These are phyloP conservation scores for Marchantia polymorpha DNA, from an alignment of 225 moss, liverwort and hornwort species.

Conservation along the genomic window DNA sequence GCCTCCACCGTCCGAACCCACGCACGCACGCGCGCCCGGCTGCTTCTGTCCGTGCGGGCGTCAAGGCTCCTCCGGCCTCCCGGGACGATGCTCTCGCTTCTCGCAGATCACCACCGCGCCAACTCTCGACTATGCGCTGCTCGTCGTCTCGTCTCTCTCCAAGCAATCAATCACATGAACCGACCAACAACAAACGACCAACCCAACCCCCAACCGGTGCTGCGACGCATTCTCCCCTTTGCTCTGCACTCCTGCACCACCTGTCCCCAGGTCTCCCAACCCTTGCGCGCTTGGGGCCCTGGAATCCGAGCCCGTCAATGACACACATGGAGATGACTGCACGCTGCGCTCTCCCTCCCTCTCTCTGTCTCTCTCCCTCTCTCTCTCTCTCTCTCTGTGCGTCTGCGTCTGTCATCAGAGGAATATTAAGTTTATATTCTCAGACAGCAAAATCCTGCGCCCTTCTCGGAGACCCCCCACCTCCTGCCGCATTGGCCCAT, in stretches of 20 bases:
- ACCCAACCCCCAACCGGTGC: not conserved
- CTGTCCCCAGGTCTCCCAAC: not conserved
- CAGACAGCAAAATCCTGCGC: not conserved
- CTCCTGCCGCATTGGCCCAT: not conserved
- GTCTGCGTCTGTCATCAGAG: not conserved
- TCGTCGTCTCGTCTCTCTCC: not conserved
- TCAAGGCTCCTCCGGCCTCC: not conserved
- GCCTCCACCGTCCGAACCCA: too few species aligned
- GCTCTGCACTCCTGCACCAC: not conserved
- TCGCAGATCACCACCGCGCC: not conserved
- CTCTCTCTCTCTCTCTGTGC: not conserved
- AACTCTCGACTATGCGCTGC: not conserved
- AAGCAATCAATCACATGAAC: not conserved
- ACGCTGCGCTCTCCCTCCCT: not conserved
- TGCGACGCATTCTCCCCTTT: not conserved
- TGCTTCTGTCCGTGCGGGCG: slow-evolving; percentile 1
- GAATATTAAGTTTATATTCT: not conserved
- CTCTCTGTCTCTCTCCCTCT: not conserved
- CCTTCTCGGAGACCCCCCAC: not conserved
- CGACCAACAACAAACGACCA: not conserved
- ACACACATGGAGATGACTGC: not conserved
- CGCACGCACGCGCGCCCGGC: not conserved
- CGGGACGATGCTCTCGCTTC: not conserved
- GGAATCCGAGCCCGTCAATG: not conserved
- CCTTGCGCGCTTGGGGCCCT: not conserved